These are phyloP conservation scores for Phyllosticta citrichinensis DNA, from an alignment of 2,329 filamentous ascomycete genomes.

Conservation along the genomic window DNA sequence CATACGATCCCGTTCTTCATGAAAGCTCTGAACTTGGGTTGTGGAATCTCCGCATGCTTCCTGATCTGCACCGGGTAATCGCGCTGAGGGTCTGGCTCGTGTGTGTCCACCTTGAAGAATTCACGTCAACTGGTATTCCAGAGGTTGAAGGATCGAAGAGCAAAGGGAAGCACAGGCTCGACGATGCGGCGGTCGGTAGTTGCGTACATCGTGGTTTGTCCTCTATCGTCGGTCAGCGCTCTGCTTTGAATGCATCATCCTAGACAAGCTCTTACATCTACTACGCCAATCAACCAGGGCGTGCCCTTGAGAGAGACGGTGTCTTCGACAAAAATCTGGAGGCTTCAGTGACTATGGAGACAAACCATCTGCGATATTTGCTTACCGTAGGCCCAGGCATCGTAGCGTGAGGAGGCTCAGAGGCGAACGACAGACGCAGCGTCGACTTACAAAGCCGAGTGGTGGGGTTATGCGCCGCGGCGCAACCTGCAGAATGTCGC, in stretches of 20 bases:
- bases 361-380: background rate
- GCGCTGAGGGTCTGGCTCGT: slow-evolving; percentile 33
- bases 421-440: background rate
- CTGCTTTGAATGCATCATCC: background rate
- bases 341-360: background rate
- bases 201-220: slow-evolving; percentile 22
- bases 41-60: slow-evolving; percentile 23
- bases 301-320: slow-evolving; percentile 31
- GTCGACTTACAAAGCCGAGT: background rate
- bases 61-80: slow-evolving; percentile 29
- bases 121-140: background rate
- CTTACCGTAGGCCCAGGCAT: background rate
- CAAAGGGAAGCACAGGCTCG: background rate
- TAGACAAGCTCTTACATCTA: slow-evolving; percentile 27
- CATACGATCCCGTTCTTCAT: slow-evolving; percentile 29
- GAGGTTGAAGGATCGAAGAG: background rate
- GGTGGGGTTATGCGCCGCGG: background rate
- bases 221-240: slow-evolving; percentile 16
- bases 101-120: slow-evolving; percentile 31
- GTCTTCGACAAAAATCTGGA: slow-evolving; percentile 30
- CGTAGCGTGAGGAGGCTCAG: background rate
- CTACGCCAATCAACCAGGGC: slow-evolving; percentile 32
- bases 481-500: background rate
- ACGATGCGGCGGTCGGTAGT: slow-evolving; percentile 8
- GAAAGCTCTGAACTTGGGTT: slow-evolving; percentile 28